These are phyloP conservation scores for Tetrapisispora namnaoensis DNA, from an alignment of 805 yeast genomes.

Conservation along the genomic window DNA sequence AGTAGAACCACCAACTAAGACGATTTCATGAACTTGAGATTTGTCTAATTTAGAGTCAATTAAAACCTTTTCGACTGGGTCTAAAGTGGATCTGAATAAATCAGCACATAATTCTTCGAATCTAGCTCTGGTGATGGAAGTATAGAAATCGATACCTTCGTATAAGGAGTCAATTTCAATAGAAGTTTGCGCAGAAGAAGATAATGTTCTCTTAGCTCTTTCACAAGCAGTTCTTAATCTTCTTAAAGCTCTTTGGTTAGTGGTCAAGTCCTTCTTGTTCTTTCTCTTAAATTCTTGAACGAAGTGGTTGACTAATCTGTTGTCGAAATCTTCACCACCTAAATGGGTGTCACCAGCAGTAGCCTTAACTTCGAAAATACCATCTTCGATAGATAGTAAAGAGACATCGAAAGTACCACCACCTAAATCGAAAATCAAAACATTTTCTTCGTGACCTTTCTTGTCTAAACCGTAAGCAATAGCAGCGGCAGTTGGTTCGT, in stretches of 20 bases:
- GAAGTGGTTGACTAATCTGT: constrained; percentile 90
- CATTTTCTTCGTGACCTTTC: constrained; percentile 66
- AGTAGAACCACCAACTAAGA: constrained; percentile 44
- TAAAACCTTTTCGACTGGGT: constrained; percentile 50
- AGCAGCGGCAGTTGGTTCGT: constrained; percentile 89
- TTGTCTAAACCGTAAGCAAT: constrained; percentile 91
- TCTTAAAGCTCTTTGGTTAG: constrained; percentile 95
- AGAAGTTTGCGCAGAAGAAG: constrained; percentile 94
- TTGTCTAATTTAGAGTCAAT: constrained; percentile 83
- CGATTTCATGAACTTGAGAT: constrained; percentile 88
- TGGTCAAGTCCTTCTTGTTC: constrained; percentile 87
- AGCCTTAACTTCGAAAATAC: constrained; percentile 95
- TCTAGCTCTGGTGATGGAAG: constrained; percentile 88
- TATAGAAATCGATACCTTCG: constrained; percentile 97
- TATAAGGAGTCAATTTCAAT: constrained; percentile 91
- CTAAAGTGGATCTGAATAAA: constrained; percentile 87
- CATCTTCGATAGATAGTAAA: constrained; percentile 90
- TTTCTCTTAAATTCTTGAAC: constrained; percentile 95
- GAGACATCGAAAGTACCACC: constrained; percentile 99
- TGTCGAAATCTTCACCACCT: constrained; percentile 93
- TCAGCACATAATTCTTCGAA: constrained; percentile 49
- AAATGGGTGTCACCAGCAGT: constrained; percentile 88
- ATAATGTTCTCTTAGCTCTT: constrained; percentile 96
- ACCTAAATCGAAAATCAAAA: constrained; percentile 95
- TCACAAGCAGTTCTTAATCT: constrained; percentile 42